Evolutionary conservation across 2,329 filamentous ascomycete species (phyloP).

Genomic region (Aspergillus caelatus): DNA sequence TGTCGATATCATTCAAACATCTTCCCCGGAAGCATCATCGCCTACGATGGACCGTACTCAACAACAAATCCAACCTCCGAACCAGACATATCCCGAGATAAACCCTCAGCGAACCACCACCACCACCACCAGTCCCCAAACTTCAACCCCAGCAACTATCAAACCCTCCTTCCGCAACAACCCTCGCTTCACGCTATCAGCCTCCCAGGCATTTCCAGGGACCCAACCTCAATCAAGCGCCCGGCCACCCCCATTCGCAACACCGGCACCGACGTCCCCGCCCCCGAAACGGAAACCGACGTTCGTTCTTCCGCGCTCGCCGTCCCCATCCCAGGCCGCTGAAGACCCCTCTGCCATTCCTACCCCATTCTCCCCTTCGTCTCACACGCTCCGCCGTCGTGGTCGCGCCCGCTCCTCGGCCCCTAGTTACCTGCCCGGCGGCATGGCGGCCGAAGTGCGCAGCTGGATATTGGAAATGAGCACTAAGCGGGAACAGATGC

Average conservation of each 20-base stretch:
- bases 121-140: constrained; percentile 11
- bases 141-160: constrained; percentile 19
- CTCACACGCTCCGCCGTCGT: constrained; percentile 33
- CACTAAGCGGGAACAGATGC: constrained; percentile 30
- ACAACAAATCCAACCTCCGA: constrained; percentile 13
- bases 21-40: constrained; percentile 20
- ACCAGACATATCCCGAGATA: background rate
- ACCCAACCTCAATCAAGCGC: constrained; percentile 16
- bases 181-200: constrained; percentile 34
- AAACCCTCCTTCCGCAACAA: constrained; percentile 30
- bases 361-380: constrained; percentile 41
- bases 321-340: constrained; percentile 29
- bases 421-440: constrained; percentile 36
- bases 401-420: constrained; percentile 28
- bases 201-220: constrained; percentile 24
- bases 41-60: background rate
- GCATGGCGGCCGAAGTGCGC: constrained; percentile 46
- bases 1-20: constrained; percentile 22
- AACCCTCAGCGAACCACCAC: constrained; percentile 9
- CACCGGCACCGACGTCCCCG: constrained; percentile 19
- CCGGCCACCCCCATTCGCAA: constrained; percentile 8
- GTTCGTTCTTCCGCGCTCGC: constrained; percentile 43
- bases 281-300: constrained; percentile 34
- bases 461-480: constrained; percentile 45
- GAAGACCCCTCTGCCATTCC: constrained; percentile 25